Conservation (phyloP, 768 basidiomycete genomes). For the Lactarius vividus region DNA sequence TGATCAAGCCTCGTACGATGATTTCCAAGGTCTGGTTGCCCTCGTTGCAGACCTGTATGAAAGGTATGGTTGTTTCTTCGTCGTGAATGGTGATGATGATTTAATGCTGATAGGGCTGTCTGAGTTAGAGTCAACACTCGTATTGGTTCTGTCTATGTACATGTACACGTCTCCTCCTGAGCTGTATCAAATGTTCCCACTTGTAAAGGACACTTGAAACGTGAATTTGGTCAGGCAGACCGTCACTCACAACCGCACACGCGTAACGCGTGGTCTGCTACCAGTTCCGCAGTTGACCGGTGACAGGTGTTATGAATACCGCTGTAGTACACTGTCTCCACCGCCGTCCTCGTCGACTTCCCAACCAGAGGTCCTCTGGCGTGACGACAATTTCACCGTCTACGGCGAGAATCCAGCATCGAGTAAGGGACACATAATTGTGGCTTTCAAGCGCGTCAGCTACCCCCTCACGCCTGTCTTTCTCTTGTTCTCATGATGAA, state of each 20-base stretch:
- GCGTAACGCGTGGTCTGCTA: too few species aligned
- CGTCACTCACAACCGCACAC: too few species aligned
- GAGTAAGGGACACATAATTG: slow-evolving; percentile 66
- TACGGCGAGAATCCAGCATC: slow-evolving; percentile 77
- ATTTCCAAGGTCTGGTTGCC: background rate
- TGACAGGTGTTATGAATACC: too few species aligned
- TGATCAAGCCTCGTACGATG: background rate
- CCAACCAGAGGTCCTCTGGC: slow-evolving; percentile 68
- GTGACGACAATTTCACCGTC: slow-evolving; percentile 72
- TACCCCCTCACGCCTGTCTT: slow-evolving; percentile 11
- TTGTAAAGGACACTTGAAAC: too few species aligned
- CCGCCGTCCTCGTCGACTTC: slow-evolving; percentile 43
- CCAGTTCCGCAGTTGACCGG: slow-evolving; percentile 31
- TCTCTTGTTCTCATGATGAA: slow-evolving; percentile 7
- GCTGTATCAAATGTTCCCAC: too few species aligned
- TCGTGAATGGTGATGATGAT: too few species aligned
- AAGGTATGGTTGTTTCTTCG: too few species aligned
- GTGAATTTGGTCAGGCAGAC: too few species aligned
- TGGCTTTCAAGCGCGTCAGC: slow-evolving; percentile 68
- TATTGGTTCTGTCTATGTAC: too few species aligned
- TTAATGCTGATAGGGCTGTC: too few species aligned
- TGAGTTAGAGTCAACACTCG: too few species aligned
- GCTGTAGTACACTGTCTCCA: slow-evolving; percentile 45
- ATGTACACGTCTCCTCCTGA: too few species aligned
- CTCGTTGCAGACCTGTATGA: background rate